These are phyloP conservation scores for Hapsidospora chrysogenum DNA, from an alignment of 495 filamentous ascomycete genomes.

Conservation along the genomic window DNA sequence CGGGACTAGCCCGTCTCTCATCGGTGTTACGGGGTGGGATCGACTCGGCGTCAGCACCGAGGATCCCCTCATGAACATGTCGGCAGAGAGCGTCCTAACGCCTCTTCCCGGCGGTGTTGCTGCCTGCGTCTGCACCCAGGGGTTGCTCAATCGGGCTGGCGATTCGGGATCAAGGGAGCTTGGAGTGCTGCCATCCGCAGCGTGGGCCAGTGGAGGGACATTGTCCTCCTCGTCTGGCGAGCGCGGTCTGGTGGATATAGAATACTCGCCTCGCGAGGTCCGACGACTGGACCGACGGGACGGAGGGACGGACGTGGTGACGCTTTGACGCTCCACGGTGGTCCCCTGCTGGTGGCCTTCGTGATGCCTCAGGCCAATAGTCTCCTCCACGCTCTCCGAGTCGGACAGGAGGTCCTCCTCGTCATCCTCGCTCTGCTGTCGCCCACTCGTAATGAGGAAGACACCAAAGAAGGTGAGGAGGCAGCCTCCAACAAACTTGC, in stretches of 20 bases:
- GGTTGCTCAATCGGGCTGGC: no score
- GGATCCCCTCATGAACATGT: slow-evolving; percentile 10
- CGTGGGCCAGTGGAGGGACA: no score
- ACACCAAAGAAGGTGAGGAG: slow-evolving; percentile 84
- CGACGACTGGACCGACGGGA: slow-evolving; percentile 22
- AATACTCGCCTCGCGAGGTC: no score
- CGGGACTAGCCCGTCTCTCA: neutral
- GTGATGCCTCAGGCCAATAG: slow-evolving; percentile 19
- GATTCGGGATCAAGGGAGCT: no score
- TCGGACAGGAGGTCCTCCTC: slow-evolving; percentile 35
- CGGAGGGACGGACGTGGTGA: no score
- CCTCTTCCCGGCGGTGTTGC: neutral
- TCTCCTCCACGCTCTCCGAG: slow-evolving; percentile 35
- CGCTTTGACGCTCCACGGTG: slow-evolving; percentile 10
- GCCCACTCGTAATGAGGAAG: slow-evolving; percentile 72
- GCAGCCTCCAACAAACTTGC: slow-evolving; percentile 81
- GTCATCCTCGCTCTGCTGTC: slow-evolving; percentile 19
- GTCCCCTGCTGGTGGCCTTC: slow-evolving; percentile 2
- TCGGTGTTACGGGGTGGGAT: slow-evolving; percentile 1
- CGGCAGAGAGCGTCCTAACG: slow-evolving; percentile 14
- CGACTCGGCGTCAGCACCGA: neutral
- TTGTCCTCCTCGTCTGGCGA: no score
- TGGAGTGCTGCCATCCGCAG: no score
- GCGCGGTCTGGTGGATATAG: no score
- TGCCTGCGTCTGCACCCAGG: no score